Evolutionary conservation across 2,329 filamentous ascomycete species (phyloP), one percentile per base, ranked within the genome.

Genomic region (Helicocarpus griseus): DNA sequence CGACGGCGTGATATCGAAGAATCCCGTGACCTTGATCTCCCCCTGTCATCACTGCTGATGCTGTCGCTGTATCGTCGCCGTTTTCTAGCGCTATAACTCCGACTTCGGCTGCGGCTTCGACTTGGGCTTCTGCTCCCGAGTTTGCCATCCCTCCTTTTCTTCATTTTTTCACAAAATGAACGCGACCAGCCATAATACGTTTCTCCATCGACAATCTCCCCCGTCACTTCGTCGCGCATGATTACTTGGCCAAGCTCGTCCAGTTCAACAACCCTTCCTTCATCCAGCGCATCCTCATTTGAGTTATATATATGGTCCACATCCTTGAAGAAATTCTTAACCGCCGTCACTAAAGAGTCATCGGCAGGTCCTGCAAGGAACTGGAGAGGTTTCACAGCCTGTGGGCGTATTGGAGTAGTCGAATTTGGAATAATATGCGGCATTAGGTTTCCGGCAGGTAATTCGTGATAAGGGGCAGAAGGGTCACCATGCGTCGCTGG

Each of bases 141-240:
- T 29, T 61, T 54, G n/a, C 56, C 60, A 22, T 58, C 54, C 7
- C 58, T 64, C 46, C 66, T 60, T 54, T 64, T 69, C 68, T 85
- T 88, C 85, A 93, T 93, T 62, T 85, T 86, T 58, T 87, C 76
- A 64, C 87, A 94, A 59, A 95, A 93, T 1, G 74, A 73, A 36
- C 80, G 78, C 4, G 88, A 91, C 89, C 89, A 95, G 54, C 89
- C 89, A 63, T 94, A 94, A 65, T 94, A 94, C 0, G 86, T 87
- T 56, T 87, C 83, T 1, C 83, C 83, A 5, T 77, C 75, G 5
- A 83, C 64, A 1, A 83, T 69, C 2, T 85, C 80, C 0, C 83
- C 83, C 0, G 80, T 85, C n/a, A 80, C 70, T 57, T 84, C 80
- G 58, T 89, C 82, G 2, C 80, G 65, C 17, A 82, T 70, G 49